These are phyloP conservation scores for Logfia minima DNA, from an alignment of 129 eudicot genomes.

Conservation along the genomic window DNA sequence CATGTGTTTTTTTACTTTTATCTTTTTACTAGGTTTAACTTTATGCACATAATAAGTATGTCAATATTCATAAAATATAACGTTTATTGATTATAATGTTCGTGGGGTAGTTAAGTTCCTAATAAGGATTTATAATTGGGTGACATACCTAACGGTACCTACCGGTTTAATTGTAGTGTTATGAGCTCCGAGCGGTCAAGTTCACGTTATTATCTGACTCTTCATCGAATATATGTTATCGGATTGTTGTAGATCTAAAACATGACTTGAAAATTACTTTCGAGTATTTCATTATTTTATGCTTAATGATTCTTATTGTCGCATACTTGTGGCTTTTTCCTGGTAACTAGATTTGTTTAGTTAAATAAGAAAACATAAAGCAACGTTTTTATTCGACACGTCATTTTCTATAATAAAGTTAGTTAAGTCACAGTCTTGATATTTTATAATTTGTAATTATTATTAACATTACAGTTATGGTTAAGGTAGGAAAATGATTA, in stretches of 20 bases:
- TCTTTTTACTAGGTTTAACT: no score
- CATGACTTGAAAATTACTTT: background rate
- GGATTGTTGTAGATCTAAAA: constrained; percentile 4
- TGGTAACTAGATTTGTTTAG: background rate
- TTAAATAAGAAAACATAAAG: no score
- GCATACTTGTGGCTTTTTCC: background rate
- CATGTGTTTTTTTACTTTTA: no score
- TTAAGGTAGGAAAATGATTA: no score
- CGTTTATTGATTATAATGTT: background rate
- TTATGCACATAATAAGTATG: no score
- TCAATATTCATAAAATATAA: background rate
- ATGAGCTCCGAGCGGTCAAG: background rate
- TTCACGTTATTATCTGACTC: background rate
- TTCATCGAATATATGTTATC: background rate
- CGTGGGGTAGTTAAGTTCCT: background rate
- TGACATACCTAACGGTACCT: background rate
- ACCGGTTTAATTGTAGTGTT: background rate
- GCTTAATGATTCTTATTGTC: constrained; percentile 20
- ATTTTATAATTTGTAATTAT: no score
- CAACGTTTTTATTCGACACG: no score
- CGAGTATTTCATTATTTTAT: background rate
- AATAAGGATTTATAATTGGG: background rate
- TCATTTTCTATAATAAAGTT: no score
- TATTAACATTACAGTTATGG: no score
- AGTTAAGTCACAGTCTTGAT: no score